These are phyloP conservation scores for Monosporozyma siamensis DNA, from an alignment of 805 yeast genomes.

Conservation along the genomic window DNA sequence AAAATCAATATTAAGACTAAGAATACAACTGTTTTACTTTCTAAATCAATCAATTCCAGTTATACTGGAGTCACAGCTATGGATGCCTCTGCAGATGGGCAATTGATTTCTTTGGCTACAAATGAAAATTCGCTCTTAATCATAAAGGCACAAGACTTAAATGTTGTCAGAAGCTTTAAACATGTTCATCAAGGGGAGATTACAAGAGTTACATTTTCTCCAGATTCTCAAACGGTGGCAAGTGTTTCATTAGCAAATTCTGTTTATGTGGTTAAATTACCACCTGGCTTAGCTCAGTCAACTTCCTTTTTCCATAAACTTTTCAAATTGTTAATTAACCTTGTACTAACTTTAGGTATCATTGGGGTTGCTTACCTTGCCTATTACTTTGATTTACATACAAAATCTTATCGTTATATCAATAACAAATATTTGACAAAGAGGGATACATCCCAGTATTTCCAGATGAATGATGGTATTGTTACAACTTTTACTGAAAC, in stretches of 20 bases:
- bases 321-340: constrained; percentile 18
- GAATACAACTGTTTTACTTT: neutral
- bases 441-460: constrained; percentile 12
- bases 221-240: constrained; percentile 56
- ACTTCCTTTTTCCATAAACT: constrained; percentile 17
- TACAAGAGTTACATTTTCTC: constrained; percentile 61
- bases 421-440: constrained; percentile 14
- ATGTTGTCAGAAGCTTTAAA: constrained; percentile 39
- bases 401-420: constrained; percentile 12
- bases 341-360: constrained; percentile 19
- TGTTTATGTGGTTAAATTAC: constrained; percentile 52
- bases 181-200: constrained; percentile 72
- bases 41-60: constrained; percentile 24
- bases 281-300: constrained; percentile 38
- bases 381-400: constrained; percentile 20
- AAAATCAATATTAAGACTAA: neutral
- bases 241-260: constrained; percentile 72
- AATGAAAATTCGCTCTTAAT: constrained; percentile 57
- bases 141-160: constrained; percentile 43
- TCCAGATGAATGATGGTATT: constrained; percentile 11
- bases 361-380: constrained; percentile 19
- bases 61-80: constrained; percentile 36
- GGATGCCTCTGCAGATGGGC: constrained; percentile 31
- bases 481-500: constrained; percentile 13
- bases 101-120: constrained; percentile 36